A percentile compares a stretch with the other conserved stretches of the same genome.
phyloP scores from a whole-genome alignment of 2,329 filamentous ascomycete species.

The Trichoderma sp. region DNA sequence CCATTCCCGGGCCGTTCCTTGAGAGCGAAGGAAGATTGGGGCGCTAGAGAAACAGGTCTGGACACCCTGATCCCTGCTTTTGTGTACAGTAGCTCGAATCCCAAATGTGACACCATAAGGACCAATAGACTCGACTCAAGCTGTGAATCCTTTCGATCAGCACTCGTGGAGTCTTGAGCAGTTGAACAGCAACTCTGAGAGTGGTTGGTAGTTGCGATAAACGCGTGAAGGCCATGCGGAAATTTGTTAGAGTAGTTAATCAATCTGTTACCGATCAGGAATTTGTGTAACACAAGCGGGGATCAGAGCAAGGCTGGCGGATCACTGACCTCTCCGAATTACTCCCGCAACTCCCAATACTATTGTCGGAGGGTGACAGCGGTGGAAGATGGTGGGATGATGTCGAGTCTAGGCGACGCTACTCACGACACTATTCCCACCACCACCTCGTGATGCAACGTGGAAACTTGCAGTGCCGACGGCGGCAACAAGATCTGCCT shows the following conservation, averaged over 20 bases:
- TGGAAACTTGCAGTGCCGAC: background rate
- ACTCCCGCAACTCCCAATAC: background rate
- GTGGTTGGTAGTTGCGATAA: background rate
- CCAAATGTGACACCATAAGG: background rate
- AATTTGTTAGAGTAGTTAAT: background rate
- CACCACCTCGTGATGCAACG: conserved; percentile 1
- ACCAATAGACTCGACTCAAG: background rate
- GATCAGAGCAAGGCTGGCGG: background rate
- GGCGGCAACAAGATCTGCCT: background rate
- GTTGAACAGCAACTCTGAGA: background rate
- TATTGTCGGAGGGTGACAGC: background rate
- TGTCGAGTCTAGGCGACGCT: background rate
- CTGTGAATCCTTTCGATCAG: background rate
- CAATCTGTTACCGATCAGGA: background rate
- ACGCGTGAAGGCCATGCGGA: background rate
- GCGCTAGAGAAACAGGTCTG: background rate
- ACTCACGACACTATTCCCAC: background rate
- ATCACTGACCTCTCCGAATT: background rate
- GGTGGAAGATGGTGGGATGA: background rate
- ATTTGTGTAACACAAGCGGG: background rate
- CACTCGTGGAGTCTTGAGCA: background rate
- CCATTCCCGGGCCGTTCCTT: conserved; percentile 8
- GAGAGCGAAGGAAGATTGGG: background rate
- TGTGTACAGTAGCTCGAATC: background rate
- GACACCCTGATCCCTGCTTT: background rate